Evolutionary conservation across 495 filamentous ascomycete genomes (phyloP).

Genomic region (Pyronema domesticum): DNA sequence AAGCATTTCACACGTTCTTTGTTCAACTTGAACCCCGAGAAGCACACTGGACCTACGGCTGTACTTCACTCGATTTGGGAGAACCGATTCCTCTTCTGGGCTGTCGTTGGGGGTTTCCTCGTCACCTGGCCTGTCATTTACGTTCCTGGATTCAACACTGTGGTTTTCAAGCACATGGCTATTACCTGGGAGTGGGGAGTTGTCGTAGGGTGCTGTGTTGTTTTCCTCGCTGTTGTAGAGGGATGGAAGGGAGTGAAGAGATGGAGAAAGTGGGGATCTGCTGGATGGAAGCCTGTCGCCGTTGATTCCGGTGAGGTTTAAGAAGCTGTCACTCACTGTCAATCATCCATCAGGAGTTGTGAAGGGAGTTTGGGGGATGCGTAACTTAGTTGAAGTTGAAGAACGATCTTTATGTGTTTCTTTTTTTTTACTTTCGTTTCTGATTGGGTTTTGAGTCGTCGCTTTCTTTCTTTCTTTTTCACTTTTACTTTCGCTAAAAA

Average conservation of each 20-base stretch:
- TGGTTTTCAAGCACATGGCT: conserved; percentile 39
- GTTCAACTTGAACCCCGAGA: conserved; percentile 35
- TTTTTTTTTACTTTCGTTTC: too few species aligned
- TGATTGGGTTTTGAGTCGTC: too few species aligned
- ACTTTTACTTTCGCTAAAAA: too few species aligned
- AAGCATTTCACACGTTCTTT: conserved; percentile 38
- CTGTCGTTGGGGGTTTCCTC: conserved; percentile 37
- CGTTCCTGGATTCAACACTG: conserved; percentile 35
- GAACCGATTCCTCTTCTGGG: conserved; percentile 41
- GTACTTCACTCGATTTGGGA: conserved; percentile 36
- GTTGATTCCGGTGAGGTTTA: too few species aligned
- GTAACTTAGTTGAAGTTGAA: too few species aligned
- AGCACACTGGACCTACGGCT: conserved; percentile 27
- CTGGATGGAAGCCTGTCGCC: not conserved
- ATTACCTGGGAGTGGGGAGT: conserved; percentile 45
- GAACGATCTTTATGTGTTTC: too few species aligned
- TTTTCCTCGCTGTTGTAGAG: conserved; percentile 35
- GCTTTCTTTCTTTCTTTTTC: too few species aligned
- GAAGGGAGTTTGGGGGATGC: too few species aligned
- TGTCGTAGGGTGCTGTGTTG: conserved; percentile 30
- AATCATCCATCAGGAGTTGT: too few species aligned
- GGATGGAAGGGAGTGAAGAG: conserved; percentile 38
- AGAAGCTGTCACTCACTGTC: too few species aligned
- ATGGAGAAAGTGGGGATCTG: conserved; percentile 15
- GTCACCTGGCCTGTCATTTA: conserved; percentile 42